phyloP scores from a whole-genome alignment of 192 early-diverging fungal species.

The Allomyces arbusculus region DNA sequence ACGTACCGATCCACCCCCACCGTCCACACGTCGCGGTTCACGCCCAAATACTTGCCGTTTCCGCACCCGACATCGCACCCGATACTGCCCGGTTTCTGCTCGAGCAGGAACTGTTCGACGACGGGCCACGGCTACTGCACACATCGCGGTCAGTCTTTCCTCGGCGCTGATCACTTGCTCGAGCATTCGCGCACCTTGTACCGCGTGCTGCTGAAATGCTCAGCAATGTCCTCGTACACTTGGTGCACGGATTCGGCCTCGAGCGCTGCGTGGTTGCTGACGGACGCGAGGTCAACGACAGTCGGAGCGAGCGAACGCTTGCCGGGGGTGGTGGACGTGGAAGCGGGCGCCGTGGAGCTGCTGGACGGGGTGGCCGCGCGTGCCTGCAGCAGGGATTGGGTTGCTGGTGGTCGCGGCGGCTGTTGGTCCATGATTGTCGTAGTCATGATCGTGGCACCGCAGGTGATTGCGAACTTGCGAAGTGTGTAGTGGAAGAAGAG shows the following conservation, averaged over 20 bases:
- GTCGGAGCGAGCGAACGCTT: too few species aligned
- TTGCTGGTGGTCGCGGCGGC: too few species aligned
- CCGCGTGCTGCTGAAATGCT: slow-evolving; percentile 81
- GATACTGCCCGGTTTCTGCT: slow-evolving; percentile 39
- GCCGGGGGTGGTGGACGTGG: too few species aligned
- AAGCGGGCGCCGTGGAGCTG: too few species aligned
- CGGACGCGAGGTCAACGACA: too few species aligned
- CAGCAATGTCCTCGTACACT: slow-evolving; percentile 81
- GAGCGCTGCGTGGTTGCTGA: neutral
- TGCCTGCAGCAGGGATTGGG: too few species aligned
- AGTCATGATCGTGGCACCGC: too few species aligned
- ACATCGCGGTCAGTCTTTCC: neutral
- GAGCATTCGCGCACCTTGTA: slow-evolving; percentile 45
- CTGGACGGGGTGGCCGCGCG: too few species aligned
- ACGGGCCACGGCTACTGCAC: slow-evolving; percentile 73
- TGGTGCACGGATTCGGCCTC: slow-evolving; percentile 70
- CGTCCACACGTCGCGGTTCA: slow-evolving; percentile 59
- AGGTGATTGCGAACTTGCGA: too few species aligned
- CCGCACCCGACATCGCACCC: slow-evolving; percentile 93
- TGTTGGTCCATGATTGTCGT: too few species aligned
- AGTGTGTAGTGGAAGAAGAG: too few species aligned
- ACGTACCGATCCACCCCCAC: slow-evolving; percentile 64
- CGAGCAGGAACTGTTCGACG: slow-evolving; percentile 58
- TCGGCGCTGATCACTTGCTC: neutral
- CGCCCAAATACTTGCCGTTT: slow-evolving; percentile 91